A percentile compares a stretch with the other conserved stretches of the same genome.
Evolutionary conservation across 495 filamentous ascomycete genomes (phyloP).

Genomic region (Lineolata rhizophorae): DNA sequence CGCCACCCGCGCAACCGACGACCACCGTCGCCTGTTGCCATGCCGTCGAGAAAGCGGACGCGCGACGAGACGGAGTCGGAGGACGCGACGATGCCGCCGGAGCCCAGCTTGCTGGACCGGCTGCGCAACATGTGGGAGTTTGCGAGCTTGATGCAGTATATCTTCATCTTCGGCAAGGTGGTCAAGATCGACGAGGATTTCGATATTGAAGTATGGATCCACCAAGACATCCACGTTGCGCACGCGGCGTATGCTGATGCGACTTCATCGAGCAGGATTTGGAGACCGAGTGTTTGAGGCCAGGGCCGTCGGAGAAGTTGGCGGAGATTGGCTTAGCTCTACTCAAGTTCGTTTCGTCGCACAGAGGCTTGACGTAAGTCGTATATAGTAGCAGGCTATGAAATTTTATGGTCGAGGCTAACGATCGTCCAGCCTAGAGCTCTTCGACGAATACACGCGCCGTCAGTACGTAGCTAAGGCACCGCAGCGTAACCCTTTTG

Average conservation of each 20-base stretch:
- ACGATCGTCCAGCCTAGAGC: slow-evolving; percentile 36
- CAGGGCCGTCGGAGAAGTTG: slow-evolving; percentile 45
- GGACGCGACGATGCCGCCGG: slow-evolving; percentile 5
- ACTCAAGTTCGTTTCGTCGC: slow-evolving; percentile 83
- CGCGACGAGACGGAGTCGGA: slow-evolving; percentile 38
- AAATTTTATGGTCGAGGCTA: not conserved
- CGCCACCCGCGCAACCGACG: too few relatives aligned
- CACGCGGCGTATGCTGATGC: not conserved
- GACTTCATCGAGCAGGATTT: slow-evolving; percentile 40
- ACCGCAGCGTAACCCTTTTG: slow-evolving; percentile 66
- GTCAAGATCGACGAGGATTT: slow-evolving; percentile 78
- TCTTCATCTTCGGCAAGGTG: slow-evolving; percentile 66
- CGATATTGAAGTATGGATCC: slow-evolving; percentile 52
- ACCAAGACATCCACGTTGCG: not conserved
- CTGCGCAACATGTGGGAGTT: slow-evolving; percentile 89
- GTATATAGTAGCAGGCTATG: too few relatives aligned
- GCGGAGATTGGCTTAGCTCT: slow-evolving; percentile 69
- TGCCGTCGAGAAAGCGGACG: slow-evolving; percentile 47
- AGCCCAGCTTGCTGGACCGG: slow-evolving; percentile 30
- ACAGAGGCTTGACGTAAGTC: slow-evolving; percentile 72
- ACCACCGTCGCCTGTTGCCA: too few relatives aligned
- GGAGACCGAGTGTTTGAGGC: slow-evolving; percentile 69
- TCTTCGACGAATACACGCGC: slow-evolving; percentile 87
- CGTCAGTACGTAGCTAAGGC: slow-evolving; percentile 76
- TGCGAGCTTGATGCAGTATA: slow-evolving; percentile 82